phyloP scores from a whole-genome alignment of 2,329 filamentous ascomycete genomes.

The Aureobasidium mangrovei region DNA sequence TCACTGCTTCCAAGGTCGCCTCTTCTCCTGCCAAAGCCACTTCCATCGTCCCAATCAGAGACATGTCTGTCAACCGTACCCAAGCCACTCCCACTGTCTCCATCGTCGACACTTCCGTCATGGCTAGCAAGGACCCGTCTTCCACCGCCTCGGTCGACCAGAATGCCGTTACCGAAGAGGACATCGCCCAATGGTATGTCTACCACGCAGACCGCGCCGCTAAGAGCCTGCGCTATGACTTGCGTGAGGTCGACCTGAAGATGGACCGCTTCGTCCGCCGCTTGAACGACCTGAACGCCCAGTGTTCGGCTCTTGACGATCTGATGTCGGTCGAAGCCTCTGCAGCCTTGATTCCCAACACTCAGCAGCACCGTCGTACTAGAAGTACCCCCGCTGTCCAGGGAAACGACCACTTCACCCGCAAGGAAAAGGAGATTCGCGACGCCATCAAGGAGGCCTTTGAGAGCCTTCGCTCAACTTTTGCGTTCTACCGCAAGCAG shows the following conservation, averaged over 20 bases:
- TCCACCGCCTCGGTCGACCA: neutral
- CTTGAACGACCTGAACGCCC: constrained; percentile 3
- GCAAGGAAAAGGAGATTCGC: constrained; percentile 10
- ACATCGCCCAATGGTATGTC: constrained; percentile 1
- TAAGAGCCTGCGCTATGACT: constrained; percentile 12
- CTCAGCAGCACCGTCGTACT: constrained; percentile 11
- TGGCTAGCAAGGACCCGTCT: neutral
- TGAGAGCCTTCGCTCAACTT: constrained; percentile 1
- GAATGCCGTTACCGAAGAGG: neutral
- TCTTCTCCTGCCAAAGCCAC: neutral
- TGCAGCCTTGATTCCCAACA: neutral
- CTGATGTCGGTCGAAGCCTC: constrained; percentile 5
- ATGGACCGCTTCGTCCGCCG: constrained; percentile 7
- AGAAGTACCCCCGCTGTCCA: constrained; percentile 7
- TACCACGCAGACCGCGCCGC: constrained; percentile 6
- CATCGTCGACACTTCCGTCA: neutral
- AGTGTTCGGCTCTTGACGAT: neutral
- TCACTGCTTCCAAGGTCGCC: neutral
- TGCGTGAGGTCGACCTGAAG: constrained; percentile 9
- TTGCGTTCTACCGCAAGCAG: constrained; percentile 10
- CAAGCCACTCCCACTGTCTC: neutral
- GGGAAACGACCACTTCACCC: constrained; percentile 8
- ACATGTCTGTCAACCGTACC: neutral
- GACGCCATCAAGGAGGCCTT: constrained; percentile 8
- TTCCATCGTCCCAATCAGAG: neutral